Evolutionary conservation across 305 asterid species (phyloP).

Genomic region (Striga hermonthica): DNA sequence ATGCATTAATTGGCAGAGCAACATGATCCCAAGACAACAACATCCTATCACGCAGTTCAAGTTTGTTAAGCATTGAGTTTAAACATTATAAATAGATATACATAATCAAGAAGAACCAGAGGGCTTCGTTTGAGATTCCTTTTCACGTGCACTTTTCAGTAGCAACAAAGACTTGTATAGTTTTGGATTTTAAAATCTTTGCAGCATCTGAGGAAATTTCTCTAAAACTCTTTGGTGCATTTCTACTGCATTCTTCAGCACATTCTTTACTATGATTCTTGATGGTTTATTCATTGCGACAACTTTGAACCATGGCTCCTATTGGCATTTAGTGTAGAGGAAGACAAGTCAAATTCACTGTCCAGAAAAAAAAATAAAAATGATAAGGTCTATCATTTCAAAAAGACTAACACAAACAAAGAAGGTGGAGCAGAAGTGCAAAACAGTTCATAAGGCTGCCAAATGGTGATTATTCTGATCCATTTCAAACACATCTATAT

Average conservation of each 20-base stretch:
- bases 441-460: constrained; percentile 20
- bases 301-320: constrained; percentile 57
- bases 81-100: constrained; percentile 8
- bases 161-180: constrained; percentile 24
- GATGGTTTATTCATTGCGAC: constrained; percentile 34
- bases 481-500: constrained; percentile 14
- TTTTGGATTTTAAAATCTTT: constrained; percentile 37
- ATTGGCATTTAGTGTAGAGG: too few relatives aligned
- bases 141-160: neutral
- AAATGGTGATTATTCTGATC: constrained; percentile 16
- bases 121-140: constrained; percentile 17
- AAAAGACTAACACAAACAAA: constrained; percentile 11
- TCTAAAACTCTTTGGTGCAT: constrained; percentile 30
- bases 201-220: constrained; percentile 33
- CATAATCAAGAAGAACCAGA: constrained; percentile 41
- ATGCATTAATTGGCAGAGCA: too few relatives aligned
- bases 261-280: constrained; percentile 34
- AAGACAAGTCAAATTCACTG: too few relatives aligned
- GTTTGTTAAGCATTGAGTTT: neutral
- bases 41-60: neutral
- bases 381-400: constrained; percentile 17
- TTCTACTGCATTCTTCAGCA: constrained; percentile 38
- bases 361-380: too few relatives aligned
- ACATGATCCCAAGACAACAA: neutral
- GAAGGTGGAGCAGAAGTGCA: constrained; percentile 25